Evolutionary conservation across 192 early-diverging fungal genomes (phyloP), one percentile per base, ranked within the genome.

Genomic region (Coemansia sp.): DNA sequence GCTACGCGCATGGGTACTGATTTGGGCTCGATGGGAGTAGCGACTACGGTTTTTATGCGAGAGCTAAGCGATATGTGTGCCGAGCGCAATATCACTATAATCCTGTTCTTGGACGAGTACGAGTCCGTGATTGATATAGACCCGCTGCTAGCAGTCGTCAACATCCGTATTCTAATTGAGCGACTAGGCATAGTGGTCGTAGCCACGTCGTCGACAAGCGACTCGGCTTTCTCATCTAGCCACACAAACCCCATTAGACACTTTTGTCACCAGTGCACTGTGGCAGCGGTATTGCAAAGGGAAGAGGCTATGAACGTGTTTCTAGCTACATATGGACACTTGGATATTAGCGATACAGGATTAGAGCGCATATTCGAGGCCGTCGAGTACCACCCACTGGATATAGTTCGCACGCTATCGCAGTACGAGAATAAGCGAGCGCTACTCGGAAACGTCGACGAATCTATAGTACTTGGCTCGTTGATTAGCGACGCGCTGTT

Each of bases 51-150:
- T 9, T 60, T 79, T 33, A 33, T 79, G 38, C 13, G 12, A 2
- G 29, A 27, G 3, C 13, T 78, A 36, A 42, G 62, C 24, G 18
- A 62, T n/a, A 38, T 73, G 16, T 66, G 70, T 47, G 31, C 40
- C 2, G 8, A n/a, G 24, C 15, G 69, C 5, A 57, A 24, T 1
- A 36, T 71, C 2, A 74, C 72, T 15, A 38, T 66, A 29, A 51
- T 74, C 2, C 13, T 67, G 7, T 67, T 79, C 22, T 59, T 79
- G 20, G 77, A 79, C 27, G 55, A 40, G 3, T 79, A 61, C 51
- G 77, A 79, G 52, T 36, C 55, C 12, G n/a, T 68, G 11, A 38
- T 64, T 15, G 24, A 34, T 15, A 65, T 52, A 10, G 33, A 38
- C 10, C 33, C 68, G n/a, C 43, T 57, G 2, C 46, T 59, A 3